Percentiles rank a stretch among this genome's conserved stretches.
These are phyloP conservation scores for Litchi chinensis DNA, from an alignment of 345 rosid genomes.

Conservation along the genomic window DNA sequence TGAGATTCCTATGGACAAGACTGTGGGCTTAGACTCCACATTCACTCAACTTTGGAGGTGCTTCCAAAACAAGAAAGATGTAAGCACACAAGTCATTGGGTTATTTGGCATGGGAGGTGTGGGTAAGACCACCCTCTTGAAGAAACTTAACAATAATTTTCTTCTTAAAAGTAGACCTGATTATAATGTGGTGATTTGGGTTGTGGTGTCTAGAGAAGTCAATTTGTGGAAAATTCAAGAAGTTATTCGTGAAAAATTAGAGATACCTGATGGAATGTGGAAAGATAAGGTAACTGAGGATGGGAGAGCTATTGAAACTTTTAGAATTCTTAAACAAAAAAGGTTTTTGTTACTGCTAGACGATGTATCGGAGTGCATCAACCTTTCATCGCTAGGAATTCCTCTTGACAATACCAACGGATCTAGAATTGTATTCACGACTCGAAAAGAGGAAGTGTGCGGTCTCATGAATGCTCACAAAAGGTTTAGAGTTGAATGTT, in stretches of 20 bases:
- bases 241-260: conserved; percentile 4
- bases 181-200: neutral
- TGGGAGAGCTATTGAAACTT: neutral
- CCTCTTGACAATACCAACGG: conserved; percentile 12
- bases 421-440: conserved; percentile 28
- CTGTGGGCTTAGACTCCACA: neutral
- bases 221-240: neutral
- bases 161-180: neutral
- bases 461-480: conserved; percentile 24
- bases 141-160: neutral
- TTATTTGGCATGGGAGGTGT: conserved; percentile 4
- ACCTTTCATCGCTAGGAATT: conserved; percentile 16
- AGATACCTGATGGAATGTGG: neutral
- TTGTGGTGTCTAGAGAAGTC: neutral
- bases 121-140: conserved; percentile 12
- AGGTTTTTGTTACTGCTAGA: conserved; percentile 27
- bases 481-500: conserved; percentile 15
- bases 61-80: neutral
- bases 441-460: conserved; percentile 32
- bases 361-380: neutral
- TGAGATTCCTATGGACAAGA: neutral
- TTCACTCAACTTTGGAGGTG: neutral
- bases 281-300: neutral
- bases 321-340: neutral
- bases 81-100: neutral